Base-by-base conservation (phyloP, 2,329 filamentous ascomycete genomes). In the Thelonectria blattea region DNA sequence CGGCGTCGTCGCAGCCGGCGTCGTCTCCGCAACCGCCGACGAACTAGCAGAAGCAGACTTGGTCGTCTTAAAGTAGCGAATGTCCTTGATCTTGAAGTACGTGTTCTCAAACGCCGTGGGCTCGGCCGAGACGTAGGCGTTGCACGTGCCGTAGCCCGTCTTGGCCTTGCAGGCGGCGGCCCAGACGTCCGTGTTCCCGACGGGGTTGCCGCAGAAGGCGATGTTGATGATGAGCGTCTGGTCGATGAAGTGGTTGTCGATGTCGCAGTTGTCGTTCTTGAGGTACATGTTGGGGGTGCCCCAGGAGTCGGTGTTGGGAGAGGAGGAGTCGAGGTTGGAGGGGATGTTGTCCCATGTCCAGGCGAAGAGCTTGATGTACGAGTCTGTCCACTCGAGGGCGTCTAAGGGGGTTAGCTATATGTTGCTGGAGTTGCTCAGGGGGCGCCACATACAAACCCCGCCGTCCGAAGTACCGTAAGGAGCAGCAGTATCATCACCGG, bases 221-320 rank as follows among this genome's bases (percentile, higher is more conserved):
- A 91, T 91, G 78, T 92, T 87, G 67, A 93, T 84, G 56, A 92
- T 86, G 61, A 96, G 85, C 68, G 88, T 85, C 79, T 93, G 85
- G 70, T 88, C 79, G 62, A 77, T 78, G 74, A 95, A 90, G 68
- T 85, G 81, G 2, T 73, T 73, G 63, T 85, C 77, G 65, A 92
- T 86, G 64, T 92, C 79, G 75, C 92, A 96, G 41, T 68, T 70
- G 56, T 67, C 64, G 51, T 78, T 80, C 15, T 86, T 85, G 1
- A 92, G 89, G 18, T 80, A 78, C 12, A 88, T 86, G 3, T 81
- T 73, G 1, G 91, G 90, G 4, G 72, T 79, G 6, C 87, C 88
- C 91, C 91, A 94, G 41, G 71, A 74, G 1, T 76, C 73, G 0
- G 91, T 89, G 60, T 89, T 78, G 0, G 91, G 91, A 1, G 69